A percentile compares a stretch with the other conserved stretches of the same genome.
These are phyloP conservation scores for Suhomyces ambrosiae DNA, from an alignment of 1,139 yeast genomes.

Conservation along the genomic window DNA sequence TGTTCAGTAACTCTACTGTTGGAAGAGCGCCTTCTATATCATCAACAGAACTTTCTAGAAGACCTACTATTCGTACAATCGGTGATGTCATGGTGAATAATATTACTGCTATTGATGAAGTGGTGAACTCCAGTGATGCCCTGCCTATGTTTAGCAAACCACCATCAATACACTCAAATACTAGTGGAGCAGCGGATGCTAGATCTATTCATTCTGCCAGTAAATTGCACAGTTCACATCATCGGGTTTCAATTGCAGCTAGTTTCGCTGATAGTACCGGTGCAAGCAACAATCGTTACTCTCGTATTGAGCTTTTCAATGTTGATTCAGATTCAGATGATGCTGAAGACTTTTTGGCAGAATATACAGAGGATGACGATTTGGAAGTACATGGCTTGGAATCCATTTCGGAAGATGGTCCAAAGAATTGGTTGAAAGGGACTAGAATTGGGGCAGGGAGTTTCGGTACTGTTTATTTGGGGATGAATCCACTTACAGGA, in stretches of 20 bases:
- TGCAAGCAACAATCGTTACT: slow-evolving; percentile 38
- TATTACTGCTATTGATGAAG: slow-evolving; percentile 61
- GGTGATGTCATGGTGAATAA: slow-evolving; percentile 70
- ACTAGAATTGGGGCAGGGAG: slow-evolving; percentile 93
- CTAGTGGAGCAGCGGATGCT: slow-evolving; percentile 9
- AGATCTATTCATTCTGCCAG: slow-evolving; percentile 10
- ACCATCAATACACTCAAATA: slow-evolving; percentile 21
- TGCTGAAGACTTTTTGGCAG: slow-evolving; percentile 35
- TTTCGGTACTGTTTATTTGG: slow-evolving; percentile 90
- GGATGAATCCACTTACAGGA: slow-evolving; percentile 90
- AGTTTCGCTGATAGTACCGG: slow-evolving; percentile 28
- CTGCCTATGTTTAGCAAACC: slow-evolving; percentile 19
- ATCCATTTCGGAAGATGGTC: slow-evolving; percentile 41
- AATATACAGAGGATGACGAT: slow-evolving; percentile 29
- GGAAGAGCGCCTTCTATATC: slow-evolving; percentile 25
- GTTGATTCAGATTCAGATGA: slow-evolving; percentile 47
- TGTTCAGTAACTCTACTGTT: slow-evolving; percentile 26
- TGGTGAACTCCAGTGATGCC: slow-evolving; percentile 29
- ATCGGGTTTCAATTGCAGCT: slow-evolving; percentile 40
- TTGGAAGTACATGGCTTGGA: slow-evolving; percentile 17
- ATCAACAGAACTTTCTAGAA: slow-evolving; percentile 22
- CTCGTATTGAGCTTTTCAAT: slow-evolving; percentile 53
- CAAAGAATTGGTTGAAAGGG: slow-evolving; percentile 89
- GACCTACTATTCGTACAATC: slow-evolving; percentile 46
- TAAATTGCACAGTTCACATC: slow-evolving; percentile 14